Percentiles rank a stretch among this genome's conserved stretches.
phyloP scores from a whole-genome alignment of 352 stramenopile genomes.

The Globisporangium orthogonon region DNA sequence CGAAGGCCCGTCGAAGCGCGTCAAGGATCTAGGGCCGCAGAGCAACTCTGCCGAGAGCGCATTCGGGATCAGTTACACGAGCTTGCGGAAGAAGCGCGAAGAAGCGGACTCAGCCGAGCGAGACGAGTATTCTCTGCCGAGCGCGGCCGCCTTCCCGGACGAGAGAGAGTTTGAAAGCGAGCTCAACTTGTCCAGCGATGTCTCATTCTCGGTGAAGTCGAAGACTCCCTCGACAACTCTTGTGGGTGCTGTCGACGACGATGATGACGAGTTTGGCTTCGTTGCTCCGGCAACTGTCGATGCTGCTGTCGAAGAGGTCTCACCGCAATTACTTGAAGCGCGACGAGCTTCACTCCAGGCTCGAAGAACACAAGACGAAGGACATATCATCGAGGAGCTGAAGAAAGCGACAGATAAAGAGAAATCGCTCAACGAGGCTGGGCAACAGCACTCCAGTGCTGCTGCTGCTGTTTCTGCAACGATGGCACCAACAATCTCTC shows the following conservation, averaged over 20 bases:
- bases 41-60: conserved; percentile 11
- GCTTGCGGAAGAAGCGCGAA: conserved; percentile 23
- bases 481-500: background rate
- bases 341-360: conserved; percentile 17
- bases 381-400: conserved; percentile 30
- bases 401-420: conserved; percentile 36
- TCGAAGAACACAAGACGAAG: conserved; percentile 27
- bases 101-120: background rate
- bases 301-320: background rate
- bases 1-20: conserved; percentile 16
- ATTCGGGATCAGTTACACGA: conserved; percentile 69
- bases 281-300: background rate
- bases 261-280: conserved; percentile 29
- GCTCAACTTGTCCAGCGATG: conserved; percentile 21
- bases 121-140: conserved; percentile 27
- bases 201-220: conserved; percentile 28
- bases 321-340: conserved; percentile 10
- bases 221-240: background rate
- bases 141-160: conserved; percentile 34
- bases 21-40: conserved; percentile 4
- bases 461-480: background rate
- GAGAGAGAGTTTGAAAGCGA: conserved; percentile 44
- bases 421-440: conserved; percentile 12
- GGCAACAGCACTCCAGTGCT: background rate
- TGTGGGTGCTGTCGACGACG: background rate